Conservation (phyloP, 768 basidiomycete species). For the Naganishia friedmannii region DNA sequence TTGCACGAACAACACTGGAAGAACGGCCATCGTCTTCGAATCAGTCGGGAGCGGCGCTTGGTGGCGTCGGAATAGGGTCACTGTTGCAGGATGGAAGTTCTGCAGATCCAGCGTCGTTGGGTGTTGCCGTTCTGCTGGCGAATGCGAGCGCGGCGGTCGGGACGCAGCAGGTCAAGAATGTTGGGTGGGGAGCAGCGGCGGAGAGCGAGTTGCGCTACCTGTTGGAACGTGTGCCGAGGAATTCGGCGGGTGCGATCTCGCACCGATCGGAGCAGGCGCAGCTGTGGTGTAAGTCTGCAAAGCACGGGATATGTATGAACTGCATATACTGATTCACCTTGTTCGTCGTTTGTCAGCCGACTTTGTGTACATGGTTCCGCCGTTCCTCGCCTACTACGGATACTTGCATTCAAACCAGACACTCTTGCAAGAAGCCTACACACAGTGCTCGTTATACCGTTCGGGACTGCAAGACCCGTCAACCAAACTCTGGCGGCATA, state of each 20-base stretch:
- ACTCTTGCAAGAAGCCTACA: slow-evolving; percentile 54
- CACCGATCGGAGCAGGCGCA: slow-evolving; percentile 52
- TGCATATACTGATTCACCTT: not conserved
- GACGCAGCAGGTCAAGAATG: slow-evolving; percentile 38
- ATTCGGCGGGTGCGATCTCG: slow-evolving; percentile 53
- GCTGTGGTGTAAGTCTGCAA: slow-evolving; percentile 40
- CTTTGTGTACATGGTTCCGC: slow-evolving; percentile 56
- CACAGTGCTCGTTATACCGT: slow-evolving; percentile 55
- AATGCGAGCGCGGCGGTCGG: slow-evolving; percentile 30
- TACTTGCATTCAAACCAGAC: slow-evolving; percentile 51
- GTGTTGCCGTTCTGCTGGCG: slow-evolving; percentile 42
- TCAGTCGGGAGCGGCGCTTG: slow-evolving; percentile 14
- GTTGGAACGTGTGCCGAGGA: slow-evolving; percentile 45
- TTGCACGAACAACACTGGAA: slow-evolving; percentile 43
- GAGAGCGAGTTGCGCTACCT: slow-evolving; percentile 42
- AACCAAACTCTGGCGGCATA: slow-evolving; percentile 54
- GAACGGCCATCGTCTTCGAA: slow-evolving; percentile 38
- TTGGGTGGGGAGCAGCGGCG: slow-evolving; percentile 46
- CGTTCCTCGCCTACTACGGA: slow-evolving; percentile 56
- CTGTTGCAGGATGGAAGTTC: slow-evolving; percentile 46
- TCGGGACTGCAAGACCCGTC: slow-evolving; percentile 45
- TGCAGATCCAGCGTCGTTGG: slow-evolving; percentile 50
- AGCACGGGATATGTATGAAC: too few species aligned
- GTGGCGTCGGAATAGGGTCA: slow-evolving; percentile 23
- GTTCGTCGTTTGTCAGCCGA: too few species aligned